A percentile compares a stretch with the other conserved stretches of the same genome.
These are phyloP conservation scores for Lignosus rhinocerotis DNA, from an alignment of 1,284 basidiomycete species.

Conservation along the genomic window DNA sequence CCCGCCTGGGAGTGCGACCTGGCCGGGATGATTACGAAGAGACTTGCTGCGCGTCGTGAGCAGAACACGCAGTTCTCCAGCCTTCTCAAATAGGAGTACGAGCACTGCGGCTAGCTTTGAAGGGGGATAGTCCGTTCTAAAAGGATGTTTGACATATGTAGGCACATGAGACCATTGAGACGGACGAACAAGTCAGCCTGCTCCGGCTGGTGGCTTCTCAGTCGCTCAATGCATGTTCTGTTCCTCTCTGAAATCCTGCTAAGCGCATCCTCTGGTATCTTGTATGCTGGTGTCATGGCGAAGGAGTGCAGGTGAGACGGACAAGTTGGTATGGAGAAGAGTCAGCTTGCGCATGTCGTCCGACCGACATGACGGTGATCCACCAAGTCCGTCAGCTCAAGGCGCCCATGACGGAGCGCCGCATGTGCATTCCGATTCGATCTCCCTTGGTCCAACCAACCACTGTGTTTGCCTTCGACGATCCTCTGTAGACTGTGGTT, in stretches of 20 bases:
- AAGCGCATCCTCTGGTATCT: constrained; percentile 14
- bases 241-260: constrained; percentile 22
- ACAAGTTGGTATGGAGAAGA: neutral
- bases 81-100: constrained; percentile 72
- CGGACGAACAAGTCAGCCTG: constrained; percentile 54
- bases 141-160: constrained; percentile 1
- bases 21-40: constrained; percentile 75
- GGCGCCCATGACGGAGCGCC: constrained; percentile 6
- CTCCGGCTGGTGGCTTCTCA: constrained; percentile 41
- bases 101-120: constrained; percentile 72
- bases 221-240: constrained; percentile 36
- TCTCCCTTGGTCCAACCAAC: neutral
- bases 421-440: constrained; percentile 2
- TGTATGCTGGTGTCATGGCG: constrained; percentile 9
- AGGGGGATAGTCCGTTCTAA: constrained; percentile 48
- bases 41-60: constrained; percentile 82
- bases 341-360: neutral
- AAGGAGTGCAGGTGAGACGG: neutral
- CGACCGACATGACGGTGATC: constrained; percentile 7
- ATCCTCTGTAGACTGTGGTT: too few species aligned
- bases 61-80: constrained; percentile 68
- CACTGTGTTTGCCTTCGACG: neutral
- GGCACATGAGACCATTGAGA: neutral
- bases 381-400: neutral
- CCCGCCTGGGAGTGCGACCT: constrained; percentile 84